Conservation (phyloP, 2,329 filamentous ascomycete species). For the Alternaria burnsii region DNA sequence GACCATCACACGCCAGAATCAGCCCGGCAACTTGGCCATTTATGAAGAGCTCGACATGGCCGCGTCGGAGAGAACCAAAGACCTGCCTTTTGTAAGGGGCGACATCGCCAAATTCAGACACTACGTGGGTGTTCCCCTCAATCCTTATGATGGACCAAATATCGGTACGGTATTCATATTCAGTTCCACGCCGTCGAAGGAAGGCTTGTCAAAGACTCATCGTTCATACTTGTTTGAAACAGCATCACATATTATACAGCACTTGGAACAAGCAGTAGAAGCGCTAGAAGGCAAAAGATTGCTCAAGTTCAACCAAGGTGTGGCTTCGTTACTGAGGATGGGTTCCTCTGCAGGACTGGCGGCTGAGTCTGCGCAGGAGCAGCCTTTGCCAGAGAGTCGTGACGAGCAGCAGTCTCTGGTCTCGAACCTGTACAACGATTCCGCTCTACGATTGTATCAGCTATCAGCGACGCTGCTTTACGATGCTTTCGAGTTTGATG, state of each 20-base stretch:
- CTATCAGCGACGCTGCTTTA: constrained; percentile 10
- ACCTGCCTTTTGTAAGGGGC: constrained; percentile 12
- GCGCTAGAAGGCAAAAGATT: constrained; percentile 12
- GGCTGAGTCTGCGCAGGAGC: background rate
- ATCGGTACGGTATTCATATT: constrained; percentile 14
- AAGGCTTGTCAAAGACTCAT: constrained; percentile 5
- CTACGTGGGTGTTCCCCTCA: constrained; percentile 15
- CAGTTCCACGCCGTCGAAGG: constrained; percentile 6
- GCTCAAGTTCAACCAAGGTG: constrained; percentile 10
- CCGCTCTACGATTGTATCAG: constrained; percentile 8
- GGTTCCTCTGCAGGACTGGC: constrained; percentile 1
- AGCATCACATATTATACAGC: constrained; percentile 11
- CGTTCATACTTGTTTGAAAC: constrained; percentile 9
- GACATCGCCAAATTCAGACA: constrained; percentile 15
- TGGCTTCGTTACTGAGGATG: constrained; percentile 10
- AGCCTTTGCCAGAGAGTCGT: background rate
- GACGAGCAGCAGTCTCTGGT: background rate
- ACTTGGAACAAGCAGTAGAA: constrained; percentile 16
- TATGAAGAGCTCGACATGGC: constrained; percentile 16
- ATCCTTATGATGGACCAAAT: constrained; percentile 14
- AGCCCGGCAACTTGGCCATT: constrained; percentile 12
- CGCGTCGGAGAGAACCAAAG: constrained; percentile 11
- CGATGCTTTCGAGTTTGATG: constrained; percentile 16
- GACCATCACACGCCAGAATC: constrained; percentile 13
- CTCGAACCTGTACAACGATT: constrained; percentile 12